A percentile compares a stretch with the other conserved stretches of the same genome.
phyloP scores from a whole-genome alignment of 805 yeast species.

The Candida ulmi region DNA sequence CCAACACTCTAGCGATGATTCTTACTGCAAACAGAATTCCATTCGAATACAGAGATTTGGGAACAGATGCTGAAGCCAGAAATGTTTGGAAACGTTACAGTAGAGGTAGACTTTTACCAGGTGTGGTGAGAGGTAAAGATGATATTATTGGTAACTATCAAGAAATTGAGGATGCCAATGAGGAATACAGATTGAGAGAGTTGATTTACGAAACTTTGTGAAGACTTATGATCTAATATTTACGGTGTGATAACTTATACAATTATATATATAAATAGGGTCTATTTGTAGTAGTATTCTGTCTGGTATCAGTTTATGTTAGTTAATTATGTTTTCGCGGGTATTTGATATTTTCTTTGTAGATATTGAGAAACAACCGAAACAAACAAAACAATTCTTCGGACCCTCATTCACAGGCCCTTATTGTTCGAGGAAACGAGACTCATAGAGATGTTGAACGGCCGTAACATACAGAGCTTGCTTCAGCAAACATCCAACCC shows the following conservation, averaged over 20 bases:
- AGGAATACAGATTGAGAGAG: conserved; percentile 60
- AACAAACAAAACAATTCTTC: no score
- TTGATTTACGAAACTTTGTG: conserved; percentile 59
- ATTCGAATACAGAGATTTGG: conserved; percentile 69
- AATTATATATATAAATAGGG: no score
- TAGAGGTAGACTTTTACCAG: conserved; percentile 74
- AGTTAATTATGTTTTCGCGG: no score
- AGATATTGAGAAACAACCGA: background rate
- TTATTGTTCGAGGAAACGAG: no score
- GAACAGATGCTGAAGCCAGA: conserved; percentile 84
- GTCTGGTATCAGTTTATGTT: no score
- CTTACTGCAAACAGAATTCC: conserved; percentile 67
- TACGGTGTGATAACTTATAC: no score
- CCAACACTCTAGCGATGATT: conserved; percentile 70
- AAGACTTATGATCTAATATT: background rate
- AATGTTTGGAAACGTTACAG: conserved; percentile 75
- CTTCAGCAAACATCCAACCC: conserved; percentile 12
- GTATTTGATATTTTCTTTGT: no score
- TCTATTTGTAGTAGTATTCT: no score
- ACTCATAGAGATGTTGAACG: conserved; percentile 11
- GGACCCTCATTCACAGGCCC: no score
- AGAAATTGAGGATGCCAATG: conserved; percentile 83
- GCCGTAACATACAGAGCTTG: conserved; percentile 14
- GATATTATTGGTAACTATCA: conserved; percentile 82
- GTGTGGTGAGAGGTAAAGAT: conserved; percentile 76